Conservation (phyloP, 108 stramenopile genomes). For the Hondaea fermentalgiana region DNA sequence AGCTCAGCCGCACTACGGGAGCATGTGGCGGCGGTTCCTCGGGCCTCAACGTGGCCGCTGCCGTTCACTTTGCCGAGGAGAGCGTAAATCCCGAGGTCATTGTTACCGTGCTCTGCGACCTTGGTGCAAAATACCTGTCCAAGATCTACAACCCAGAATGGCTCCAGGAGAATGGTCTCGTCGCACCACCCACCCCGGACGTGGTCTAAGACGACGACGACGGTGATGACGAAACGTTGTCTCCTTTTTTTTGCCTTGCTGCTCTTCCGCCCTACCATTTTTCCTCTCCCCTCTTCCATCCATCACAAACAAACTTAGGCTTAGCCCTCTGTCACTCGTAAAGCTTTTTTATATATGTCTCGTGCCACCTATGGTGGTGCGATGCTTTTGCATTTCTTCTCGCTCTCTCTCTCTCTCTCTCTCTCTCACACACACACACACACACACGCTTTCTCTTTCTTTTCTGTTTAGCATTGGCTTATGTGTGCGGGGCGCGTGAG, state of each 20-base stretch:
- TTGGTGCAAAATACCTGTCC: slow-evolving; percentile 19
- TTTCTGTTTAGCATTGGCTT: background rate
- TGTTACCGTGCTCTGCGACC: slow-evolving; percentile 13
- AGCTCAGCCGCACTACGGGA: background rate
- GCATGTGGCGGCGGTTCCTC: background rate
- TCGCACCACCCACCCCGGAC: background rate
- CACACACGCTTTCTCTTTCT: background rate
- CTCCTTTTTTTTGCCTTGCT: too few relatives aligned
- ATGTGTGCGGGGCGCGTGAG: background rate
- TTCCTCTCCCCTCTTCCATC: background rate
- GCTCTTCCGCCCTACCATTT: background rate
- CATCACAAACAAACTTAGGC: too few relatives aligned
- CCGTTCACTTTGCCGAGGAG: background rate
- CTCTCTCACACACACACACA: background rate
- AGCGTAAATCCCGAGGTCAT: background rate
- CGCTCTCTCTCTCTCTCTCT: too few relatives aligned
- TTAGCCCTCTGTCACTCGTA: too few relatives aligned
- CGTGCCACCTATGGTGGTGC: too few relatives aligned
- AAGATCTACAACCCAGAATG: slow-evolving; percentile 27
- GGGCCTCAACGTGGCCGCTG: slow-evolving; percentile 16
- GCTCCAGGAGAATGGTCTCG: slow-evolving; percentile 23
- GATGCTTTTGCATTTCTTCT: too few relatives aligned
- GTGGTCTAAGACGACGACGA: background rate
- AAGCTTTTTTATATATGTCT: too few relatives aligned
- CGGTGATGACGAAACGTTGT: background rate